Evolutionary conservation across 2,329 filamentous ascomycete genomes (phyloP), one percentile per base, ranked within the genome.

Genomic region (Clonostachys solani): DNA sequence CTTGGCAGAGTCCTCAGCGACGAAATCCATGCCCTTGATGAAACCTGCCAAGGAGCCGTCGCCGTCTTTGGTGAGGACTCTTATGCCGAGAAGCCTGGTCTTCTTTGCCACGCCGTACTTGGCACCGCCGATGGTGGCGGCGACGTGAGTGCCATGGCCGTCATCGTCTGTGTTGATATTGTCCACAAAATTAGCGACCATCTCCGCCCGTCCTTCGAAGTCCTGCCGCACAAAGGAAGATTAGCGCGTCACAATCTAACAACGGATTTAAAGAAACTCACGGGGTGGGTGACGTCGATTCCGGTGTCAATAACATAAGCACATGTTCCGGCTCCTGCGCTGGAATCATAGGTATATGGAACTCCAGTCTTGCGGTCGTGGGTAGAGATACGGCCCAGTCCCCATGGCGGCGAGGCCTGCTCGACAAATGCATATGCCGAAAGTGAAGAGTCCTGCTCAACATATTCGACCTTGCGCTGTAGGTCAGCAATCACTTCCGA

Each of bases 71-170:
- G 64, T 58, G 34, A 74, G 65, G 7, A 75, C 71, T 62, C 74
- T 75, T 58, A 75, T 68, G 42, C 63, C 69, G 47, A 64, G 66
- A 35, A 75, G 57, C 33, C 46, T 62, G 19, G 71, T 66, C 57
- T 64, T 62, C 64, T 74, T 75, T 54, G 71, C 70, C 2, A 76
- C 69, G 50, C 73, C 73, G 47, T 68, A 73, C 33, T 56, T 69
- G 40, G 43, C 59, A 17, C 64, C 63, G 45, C 65, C 71, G 47
- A 74, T 66, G 42, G 73, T 71, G 47, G 71, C 52, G 17, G 49
- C 56, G 12, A 53, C 55, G 9, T 56, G 53, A 19, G 57, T 52
- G 37, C 60, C 55, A 4, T 67, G 69, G 41, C 67, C 66, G 53
- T 71, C 66, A 29, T 67, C 67, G 48, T 61, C 52, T n/a, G 53